Evolutionary conservation across 176 grass and related monocot species (phyloP), one percentile per base, ranked within the genome.

Genomic region (Cenchrus fungigraminus): DNA sequence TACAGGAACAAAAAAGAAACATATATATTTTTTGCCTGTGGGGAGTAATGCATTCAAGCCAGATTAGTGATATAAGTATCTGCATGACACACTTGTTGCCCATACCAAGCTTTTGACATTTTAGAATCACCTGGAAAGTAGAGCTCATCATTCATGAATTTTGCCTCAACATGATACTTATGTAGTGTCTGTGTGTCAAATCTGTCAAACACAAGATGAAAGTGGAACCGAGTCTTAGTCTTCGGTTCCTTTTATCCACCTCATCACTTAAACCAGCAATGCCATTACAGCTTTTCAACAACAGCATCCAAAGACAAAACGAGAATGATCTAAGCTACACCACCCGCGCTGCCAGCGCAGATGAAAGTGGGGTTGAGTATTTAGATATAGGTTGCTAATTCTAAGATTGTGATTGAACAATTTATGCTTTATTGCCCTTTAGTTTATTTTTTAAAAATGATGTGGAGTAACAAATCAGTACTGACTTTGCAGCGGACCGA

Each of bases 401-500:
- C 8, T 71, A 12, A 61, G 34, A 72, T 32, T 51, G 13, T 22
- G 75, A 78, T 59, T 47, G 42, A 70, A 60, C 8, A 85, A 34
- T 79, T 61, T 70, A 47, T 86, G 15, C 19, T 4, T 37, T 80
- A n/a, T 73, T 34, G 4, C 9, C 17, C 19, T 44, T 29, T 71
- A 42, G 44, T 64, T 15, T 80, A 17, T 71, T 46, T 5, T 73
- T 53, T 47, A 9, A 29, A 28, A 28, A 52, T 19, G 40, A 52
- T 28, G 45, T 77, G 28, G 47, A 45, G 7, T 54, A 50, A 65
- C 10, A 56, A 65, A 49, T 17, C 51, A 44, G 6, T 47, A 7
- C 5, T 79, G 2, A 66, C 74, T 74, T 74, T 74, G 76, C 71
- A 88, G 79, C 59, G 71, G 34, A 22, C 77, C 76, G 45, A 67